Base-by-base conservation (phyloP, 495 filamentous ascomycete genomes). In the Cryomyces minteri region DNA sequence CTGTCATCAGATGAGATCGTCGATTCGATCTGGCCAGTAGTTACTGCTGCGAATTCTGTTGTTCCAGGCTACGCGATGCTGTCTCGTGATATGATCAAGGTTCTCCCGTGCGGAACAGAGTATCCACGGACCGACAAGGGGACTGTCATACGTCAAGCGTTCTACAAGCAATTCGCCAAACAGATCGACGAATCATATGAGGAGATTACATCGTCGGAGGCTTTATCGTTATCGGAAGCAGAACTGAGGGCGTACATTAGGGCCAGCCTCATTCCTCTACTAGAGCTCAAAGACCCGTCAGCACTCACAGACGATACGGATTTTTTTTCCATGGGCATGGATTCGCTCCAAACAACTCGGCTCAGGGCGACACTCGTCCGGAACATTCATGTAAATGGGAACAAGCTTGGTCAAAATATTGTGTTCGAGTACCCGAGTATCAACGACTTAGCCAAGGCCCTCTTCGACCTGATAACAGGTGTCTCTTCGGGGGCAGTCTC, bases 381-480 rank as follows among this genome's bases (percentile, higher is more conserved):
- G 41, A 45, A 50, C 14, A 38, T 58, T 12, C 47, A 50, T 18
- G 6, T 31, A 9, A 46, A 30, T 9, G 43, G 45, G 1, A 38
- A 18, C 9, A 41, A 30, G 1, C 39, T 56, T 18, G 47, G 53
- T 38, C 48, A 51, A 33, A 58, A 59, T 39, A 43, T 57, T 37
- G 48, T 55, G 6, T 59, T 50, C 34, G 56, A 59, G 37, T 50
- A 41, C 36, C 41, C 43, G 10, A 43, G 33, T 5, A 11, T 48
- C 2, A 32, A 32, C n/a, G 3, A 41, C 9, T 58, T 71, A 7
- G 58, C 63, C 0, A 41, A 53, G 7, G 53, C 65, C 44, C 43
- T 72, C 7, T 45, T 55, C 31, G 44, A 49, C 6, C 36, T 63
- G 10, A 54, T 58, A 36, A 54, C 48, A 32, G 57, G 58, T 6